Conservation (phyloP, 495 filamentous ascomycete genomes). For the Evansstolkia leycettana region DNA sequence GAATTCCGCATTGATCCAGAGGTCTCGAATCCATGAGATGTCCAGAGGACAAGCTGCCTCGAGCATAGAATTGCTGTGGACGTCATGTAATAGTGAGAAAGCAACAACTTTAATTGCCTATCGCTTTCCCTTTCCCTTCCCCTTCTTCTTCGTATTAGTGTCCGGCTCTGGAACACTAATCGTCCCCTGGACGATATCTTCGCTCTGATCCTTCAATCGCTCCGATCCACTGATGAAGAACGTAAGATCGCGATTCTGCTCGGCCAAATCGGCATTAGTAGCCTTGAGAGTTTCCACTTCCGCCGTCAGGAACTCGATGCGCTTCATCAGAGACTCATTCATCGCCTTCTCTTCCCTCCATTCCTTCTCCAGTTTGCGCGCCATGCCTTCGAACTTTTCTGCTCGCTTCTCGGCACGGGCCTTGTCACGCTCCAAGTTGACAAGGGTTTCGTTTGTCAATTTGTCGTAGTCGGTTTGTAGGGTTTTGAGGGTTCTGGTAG, state of each 20-base stretch:
- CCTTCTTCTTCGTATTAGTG: conserved; percentile 39
- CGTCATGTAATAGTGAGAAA: no score
- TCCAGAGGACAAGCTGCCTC: no score
- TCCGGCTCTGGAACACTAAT: conserved; percentile 40
- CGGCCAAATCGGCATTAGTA: conserved; percentile 52
- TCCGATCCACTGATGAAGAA: conserved; percentile 81
- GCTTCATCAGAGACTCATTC: conserved; percentile 61
- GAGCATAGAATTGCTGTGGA: no score
- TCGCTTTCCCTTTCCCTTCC: not conserved
- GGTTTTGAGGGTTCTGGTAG: conserved; percentile 35
- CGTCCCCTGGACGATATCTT: conserved; percentile 46
- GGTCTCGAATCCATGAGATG: no score
- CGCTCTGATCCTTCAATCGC: conserved; percentile 59
- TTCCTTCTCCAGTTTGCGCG: conserved; percentile 61
- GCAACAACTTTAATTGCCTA: no score
- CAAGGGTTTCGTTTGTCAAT: conserved; percentile 46
- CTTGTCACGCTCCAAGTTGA: conserved; percentile 55
- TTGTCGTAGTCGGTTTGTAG: conserved; percentile 44
- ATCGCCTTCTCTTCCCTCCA: conserved; percentile 84
- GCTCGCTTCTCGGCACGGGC: conserved; percentile 54
- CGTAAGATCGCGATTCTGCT: conserved; percentile 79
- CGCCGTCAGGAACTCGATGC: conserved; percentile 54
- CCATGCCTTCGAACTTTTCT: conserved; percentile 59
- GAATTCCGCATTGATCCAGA: no score
- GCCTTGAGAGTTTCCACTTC: conserved; percentile 41